Percentiles rank a stretch among this genome's conserved stretches.
Evolutionary conservation across 306 rosid genomes (phyloP).

Genomic region (Corylus avellana): DNA sequence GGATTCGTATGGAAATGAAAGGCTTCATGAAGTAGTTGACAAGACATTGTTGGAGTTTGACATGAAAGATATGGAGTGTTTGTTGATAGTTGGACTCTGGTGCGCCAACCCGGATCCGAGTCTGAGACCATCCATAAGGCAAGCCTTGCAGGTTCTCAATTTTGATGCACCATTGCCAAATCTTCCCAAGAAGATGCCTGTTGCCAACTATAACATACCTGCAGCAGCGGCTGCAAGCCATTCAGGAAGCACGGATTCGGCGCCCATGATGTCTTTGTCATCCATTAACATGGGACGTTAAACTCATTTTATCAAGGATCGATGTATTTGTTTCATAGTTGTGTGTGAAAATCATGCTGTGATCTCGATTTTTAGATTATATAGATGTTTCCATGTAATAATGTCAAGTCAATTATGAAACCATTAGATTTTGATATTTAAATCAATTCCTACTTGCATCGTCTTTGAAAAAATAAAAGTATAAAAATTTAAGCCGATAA

Average conservation of each 20-base stretch:
- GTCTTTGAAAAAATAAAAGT: too few relatives aligned
- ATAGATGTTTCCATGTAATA: too few relatives aligned
- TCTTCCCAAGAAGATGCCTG: conserved; percentile 38
- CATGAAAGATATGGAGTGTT: conserved; percentile 26
- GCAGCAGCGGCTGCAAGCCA: background rate
- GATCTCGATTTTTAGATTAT: too few relatives aligned
- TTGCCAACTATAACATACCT: conserved; percentile 24
- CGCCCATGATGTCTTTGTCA: background rate
- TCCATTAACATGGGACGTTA: background rate
- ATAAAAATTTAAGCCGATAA: too few relatives aligned
- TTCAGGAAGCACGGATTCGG: background rate
- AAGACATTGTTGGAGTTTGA: conserved; percentile 28
- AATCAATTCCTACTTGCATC: too few relatives aligned
- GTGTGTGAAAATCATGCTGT: too few relatives aligned
- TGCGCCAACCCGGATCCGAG: conserved; percentile 40
- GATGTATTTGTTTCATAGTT: too few relatives aligned
- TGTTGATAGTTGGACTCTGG: conserved; percentile 46
- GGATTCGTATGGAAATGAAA: conserved; percentile 38
- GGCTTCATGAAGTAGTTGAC: conserved; percentile 30
- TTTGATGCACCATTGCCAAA: conserved; percentile 34
- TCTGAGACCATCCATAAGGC: conserved; percentile 35
- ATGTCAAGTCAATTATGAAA: too few relatives aligned
- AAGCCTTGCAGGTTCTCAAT: conserved; percentile 41
- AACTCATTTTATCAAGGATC: background rate
- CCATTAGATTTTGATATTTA: too few relatives aligned